Evolutionary conservation across 192 early-diverging fungal species (phyloP).

Genomic region (Coemansia sp.): DNA sequence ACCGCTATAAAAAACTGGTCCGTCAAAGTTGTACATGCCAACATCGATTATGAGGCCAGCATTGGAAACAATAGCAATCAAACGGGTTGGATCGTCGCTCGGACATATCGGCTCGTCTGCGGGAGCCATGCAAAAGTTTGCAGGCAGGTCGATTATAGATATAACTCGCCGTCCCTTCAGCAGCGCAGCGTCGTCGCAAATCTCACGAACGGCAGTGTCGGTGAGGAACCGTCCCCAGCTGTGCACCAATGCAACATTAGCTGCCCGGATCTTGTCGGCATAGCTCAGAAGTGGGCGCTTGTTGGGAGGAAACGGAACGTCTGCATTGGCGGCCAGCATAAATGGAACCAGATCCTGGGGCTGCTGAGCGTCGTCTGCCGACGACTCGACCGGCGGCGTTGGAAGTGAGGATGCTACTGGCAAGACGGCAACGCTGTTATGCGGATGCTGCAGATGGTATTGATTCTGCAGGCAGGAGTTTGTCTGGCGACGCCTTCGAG

Average conservation of each 20-base stretch:
- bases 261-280: constrained; percentile 42
- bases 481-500: constrained; percentile 4
- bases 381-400: constrained; percentile 32
- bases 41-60: constrained; percentile 38
- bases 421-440: not conserved
- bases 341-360: constrained; percentile 10
- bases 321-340: constrained; percentile 8
- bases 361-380: not conserved
- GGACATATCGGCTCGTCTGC: constrained; percentile 48
- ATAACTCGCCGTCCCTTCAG: constrained; percentile 16
- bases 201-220: constrained; percentile 37
- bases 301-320: constrained; percentile 20
- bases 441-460: not conserved
- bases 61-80: constrained; percentile 45
- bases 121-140: constrained; percentile 51
- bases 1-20: constrained; percentile 48
- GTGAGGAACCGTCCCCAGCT: constrained; percentile 45
- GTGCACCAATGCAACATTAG: constrained; percentile 46
- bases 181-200: constrained; percentile 18
- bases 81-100: constrained; percentile 41
- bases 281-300: constrained; percentile 30
- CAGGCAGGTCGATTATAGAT: constrained; percentile 44
- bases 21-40: constrained; percentile 43
- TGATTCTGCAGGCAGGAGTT: not conserved
- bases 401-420: constrained; percentile 17